These are phyloP conservation scores for Arthrobotrys entomopaga DNA, from an alignment of 2,329 filamentous ascomycete genomes.

Conservation along the genomic window DNA sequence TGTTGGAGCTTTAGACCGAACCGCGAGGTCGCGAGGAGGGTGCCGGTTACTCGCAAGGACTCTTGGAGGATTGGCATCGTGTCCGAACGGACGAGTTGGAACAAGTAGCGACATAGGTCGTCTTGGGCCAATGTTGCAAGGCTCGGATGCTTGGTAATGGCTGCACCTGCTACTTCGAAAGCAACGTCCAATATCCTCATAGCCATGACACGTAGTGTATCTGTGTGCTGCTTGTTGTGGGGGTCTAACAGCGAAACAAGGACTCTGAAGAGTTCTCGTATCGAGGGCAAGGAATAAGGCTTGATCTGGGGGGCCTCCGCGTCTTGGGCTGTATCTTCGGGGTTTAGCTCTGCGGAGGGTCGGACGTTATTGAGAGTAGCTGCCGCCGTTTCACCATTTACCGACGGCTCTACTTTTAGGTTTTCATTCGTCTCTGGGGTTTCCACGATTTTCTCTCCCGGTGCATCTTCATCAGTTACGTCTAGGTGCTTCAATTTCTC, in stretches of 20 bases:
- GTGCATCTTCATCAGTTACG: conserved; percentile 69
- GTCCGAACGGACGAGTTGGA: conserved; percentile 94
- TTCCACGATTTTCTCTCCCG: conserved; percentile 74
- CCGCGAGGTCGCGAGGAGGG: conserved; percentile 87
- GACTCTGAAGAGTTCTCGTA: conserved; percentile 91
- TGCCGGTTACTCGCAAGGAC: conserved; percentile 89
- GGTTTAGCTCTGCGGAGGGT: conserved; percentile 60
- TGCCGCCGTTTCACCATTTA: conserved; percentile 69
- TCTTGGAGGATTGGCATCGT: conserved; percentile 95
- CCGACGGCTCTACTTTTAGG: conserved; percentile 84
- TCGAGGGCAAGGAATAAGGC: conserved; percentile 93
- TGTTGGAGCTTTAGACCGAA: conserved; percentile 93
- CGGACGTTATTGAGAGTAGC: conserved; percentile 52
- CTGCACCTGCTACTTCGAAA: conserved; percentile 92
- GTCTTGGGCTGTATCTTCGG: conserved; percentile 65
- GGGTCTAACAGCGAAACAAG: conserved; percentile 93
- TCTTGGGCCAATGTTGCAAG: conserved; percentile 89
- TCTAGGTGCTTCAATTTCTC: conserved; percentile 89
- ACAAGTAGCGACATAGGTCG: conserved; percentile 89
- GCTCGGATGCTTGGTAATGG: conserved; percentile 90
- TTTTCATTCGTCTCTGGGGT: conserved; percentile 76
- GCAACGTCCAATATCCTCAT: conserved; percentile 96
- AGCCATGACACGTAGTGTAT: conserved; percentile 97
- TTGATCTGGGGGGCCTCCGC: conserved; percentile 66
- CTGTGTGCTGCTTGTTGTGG: conserved; percentile 89